Percentiles rank a stretch among this genome's conserved stretches.
These are phyloP conservation scores for Salisapilia sapeloensis DNA, from an alignment of 352 stramenopile genomes.

Conservation along the genomic window DNA sequence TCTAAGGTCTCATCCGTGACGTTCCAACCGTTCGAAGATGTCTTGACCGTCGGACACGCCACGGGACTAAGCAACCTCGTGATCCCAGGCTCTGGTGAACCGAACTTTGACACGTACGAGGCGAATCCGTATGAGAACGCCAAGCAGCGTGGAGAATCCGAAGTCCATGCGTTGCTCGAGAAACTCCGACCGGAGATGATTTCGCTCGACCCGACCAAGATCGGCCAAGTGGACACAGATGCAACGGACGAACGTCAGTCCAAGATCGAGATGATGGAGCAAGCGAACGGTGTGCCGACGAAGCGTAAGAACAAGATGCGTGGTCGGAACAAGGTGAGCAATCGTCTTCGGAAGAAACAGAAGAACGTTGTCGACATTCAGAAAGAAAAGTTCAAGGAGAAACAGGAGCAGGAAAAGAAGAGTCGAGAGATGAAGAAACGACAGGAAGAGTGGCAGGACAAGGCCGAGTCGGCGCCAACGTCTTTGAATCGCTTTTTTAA, in stretches of 20 bases:
- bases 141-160: slow-evolving; percentile 92
- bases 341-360: slow-evolving; percentile 93
- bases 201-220: slow-evolving; percentile 86
- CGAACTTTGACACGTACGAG: slow-evolving; percentile 97
- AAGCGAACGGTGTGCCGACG: slow-evolving; percentile 35
- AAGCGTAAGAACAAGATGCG: slow-evolving; percentile 96
- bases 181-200: slow-evolving; percentile 99
- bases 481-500: slow-evolving; percentile 83
- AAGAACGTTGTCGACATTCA: slow-evolving; percentile 96
- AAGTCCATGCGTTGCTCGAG: slow-evolving; percentile 93
- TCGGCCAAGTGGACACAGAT: slow-evolving; percentile 88
- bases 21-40: slow-evolving; percentile 98
- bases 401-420: slow-evolving; percentile 63
- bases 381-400: slow-evolving; percentile 82
- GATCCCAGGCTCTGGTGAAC: slow-evolving; percentile 93
- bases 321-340: slow-evolving; percentile 92
- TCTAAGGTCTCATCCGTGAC: slow-evolving; percentile 76
- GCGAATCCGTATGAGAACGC: slow-evolving; percentile 95
- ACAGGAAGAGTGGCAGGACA: slow-evolving; percentile 64
- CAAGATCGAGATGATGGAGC: slow-evolving; percentile 57
- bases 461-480: slow-evolving; percentile 51
- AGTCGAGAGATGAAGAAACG: slow-evolving; percentile 46
- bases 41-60: slow-evolving; percentile 88
- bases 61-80: slow-evolving; percentile 75
- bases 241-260: slow-evolving; percentile 69